Evolutionary conservation across 23 red algal species (phyloP), one percentile per base, ranked within the genome.

Genomic region (Gracilaria caudata): DNA sequence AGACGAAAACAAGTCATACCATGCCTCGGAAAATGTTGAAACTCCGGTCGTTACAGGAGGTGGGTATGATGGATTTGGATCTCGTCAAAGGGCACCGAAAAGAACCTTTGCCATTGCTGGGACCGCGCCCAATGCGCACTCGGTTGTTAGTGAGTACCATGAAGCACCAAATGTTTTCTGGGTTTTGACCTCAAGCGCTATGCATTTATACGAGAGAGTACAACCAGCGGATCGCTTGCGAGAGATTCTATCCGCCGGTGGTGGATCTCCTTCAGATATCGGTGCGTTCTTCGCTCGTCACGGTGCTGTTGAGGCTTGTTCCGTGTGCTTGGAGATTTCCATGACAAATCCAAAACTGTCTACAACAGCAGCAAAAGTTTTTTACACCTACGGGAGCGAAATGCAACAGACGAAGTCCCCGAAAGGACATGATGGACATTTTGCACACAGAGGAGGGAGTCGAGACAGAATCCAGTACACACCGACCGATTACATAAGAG

Each of bases 281-380:
- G 76, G 60, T 17, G 36, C 76, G 14, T 97, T 97, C 85, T 90
- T 97, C 61, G 34, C 43, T 49, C 77, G 88, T 13, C 75, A 97
- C 72, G 94, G 94, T 20, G 29, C 73, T 21, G 94, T 79, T 40
- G 86, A 97, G 41, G 78, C 91, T 36, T 92, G 89, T 81, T 82
- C 94, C 4, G 65, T 87, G 30, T 97, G 94, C 47, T 39, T 97
- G 46, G 85, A 86, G 21, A 83, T 94, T 47, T 84, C 83, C n/a
- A 55, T 75, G 0, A 28, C 80, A 16, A 37, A 61, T 35, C 68
- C 89, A 21, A 59, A 79, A 28, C 39, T 81, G 25, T 44, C 60
- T 54, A 8, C 60, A 29, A 57, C 78, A 36, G 87, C 87, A 11
- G 87, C 87, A 16, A 71, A 53, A 56, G 78, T 65, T 4, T 82